Evolutionary conservation across 2,329 filamentous ascomycete genomes (phyloP), one percentile per base, ranked within the genome.

Genomic region (Alternaria gaisen): DNA sequence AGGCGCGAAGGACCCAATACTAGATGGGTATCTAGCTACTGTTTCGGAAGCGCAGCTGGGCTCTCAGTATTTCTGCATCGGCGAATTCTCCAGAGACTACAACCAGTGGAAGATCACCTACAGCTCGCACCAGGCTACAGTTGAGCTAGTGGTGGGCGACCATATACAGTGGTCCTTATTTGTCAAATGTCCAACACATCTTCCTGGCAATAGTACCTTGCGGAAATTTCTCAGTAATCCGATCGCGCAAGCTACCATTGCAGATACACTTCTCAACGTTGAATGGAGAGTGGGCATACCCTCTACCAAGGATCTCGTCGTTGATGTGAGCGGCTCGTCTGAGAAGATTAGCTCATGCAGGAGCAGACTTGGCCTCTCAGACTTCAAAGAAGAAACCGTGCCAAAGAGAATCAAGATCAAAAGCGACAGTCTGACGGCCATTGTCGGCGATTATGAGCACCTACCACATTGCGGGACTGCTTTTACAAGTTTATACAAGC

Each of bases 391-490:
- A 3, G 79, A 83, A 51, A 80, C 77, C 50, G 72, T 87, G 3
- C 85, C 82, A 70, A 72, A 75, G 5, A 60, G 71, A 1, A 72
- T 88, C 3, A 58, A 73, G 1, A 71, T 89, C 3, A 66, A 77
- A 14, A 16, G 69, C 80, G 8, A 77, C 77, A 22, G 47, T 14
- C 24, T 36, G 4, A 16, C 54, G 4, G 75, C 83, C 53, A 71
- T 89, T 11, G 72, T 70, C 3, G 88, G 88, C 2, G 70, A 70
- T 0, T 90, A 88, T 65, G 65, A 78, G 7, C 76, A 83, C 10
- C 75, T 87, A 1, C 83, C 81, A 11, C 74, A 84, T 6, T 91
- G 88, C 66, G 88, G 87, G 5, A 88, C 85, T 4, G 83, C 88
- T 0, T 81, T 77, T 22, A 80, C 82, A 16, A 83, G 83, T 54